A percentile compares a stretch with the other conserved stretches of the same genome.
Evolutionary conservation across 2,329 filamentous ascomycete genomes (phyloP).

Genomic region (Aspergillus pseudonomiae): DNA sequence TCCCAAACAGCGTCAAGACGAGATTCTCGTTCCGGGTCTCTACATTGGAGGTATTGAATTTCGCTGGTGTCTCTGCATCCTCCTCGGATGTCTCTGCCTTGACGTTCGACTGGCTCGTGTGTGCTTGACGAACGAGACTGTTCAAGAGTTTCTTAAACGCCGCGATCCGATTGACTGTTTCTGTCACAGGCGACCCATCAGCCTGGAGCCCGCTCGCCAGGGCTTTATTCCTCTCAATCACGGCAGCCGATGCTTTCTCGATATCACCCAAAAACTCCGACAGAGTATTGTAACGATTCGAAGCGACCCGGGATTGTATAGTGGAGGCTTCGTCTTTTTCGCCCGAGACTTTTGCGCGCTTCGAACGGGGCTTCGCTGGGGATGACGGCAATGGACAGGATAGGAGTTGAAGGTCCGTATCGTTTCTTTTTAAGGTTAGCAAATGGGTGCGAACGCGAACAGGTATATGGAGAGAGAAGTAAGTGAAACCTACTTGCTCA

Average conservation of each 20-base stretch:
- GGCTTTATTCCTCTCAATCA: constrained; percentile 41
- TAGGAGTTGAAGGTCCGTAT: constrained; percentile 48
- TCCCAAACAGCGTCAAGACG: constrained; percentile 77
- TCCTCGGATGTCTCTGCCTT: constrained; percentile 40
- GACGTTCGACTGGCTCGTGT: constrained; percentile 42
- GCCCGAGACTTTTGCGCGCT: constrained; percentile 46
- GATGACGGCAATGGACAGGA: constrained; percentile 42
- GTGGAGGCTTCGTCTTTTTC: constrained; percentile 37
- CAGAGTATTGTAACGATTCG: constrained; percentile 43
- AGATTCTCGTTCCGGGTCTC: constrained; percentile 55
- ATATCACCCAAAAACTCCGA: constrained; percentile 48
- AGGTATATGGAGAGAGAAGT: neutral
- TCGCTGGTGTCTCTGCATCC: constrained; percentile 38
- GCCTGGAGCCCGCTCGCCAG: constrained; percentile 30
- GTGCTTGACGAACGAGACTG: constrained; percentile 66
- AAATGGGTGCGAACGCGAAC: constrained; percentile 5
- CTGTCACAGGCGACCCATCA: constrained; percentile 35
- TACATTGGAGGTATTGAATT: constrained; percentile 40
- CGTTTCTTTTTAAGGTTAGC: constrained; percentile 40
- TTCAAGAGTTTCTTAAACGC: constrained; percentile 66
- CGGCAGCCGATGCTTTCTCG: constrained; percentile 40
- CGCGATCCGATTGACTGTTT: constrained; percentile 49
- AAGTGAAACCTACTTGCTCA: constrained; percentile 31
- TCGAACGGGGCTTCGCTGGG: constrained; percentile 44
- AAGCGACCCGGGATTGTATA: constrained; percentile 42